phyloP scores from a whole-genome alignment of 2,329 filamentous ascomycete species.

The Neoscytalidium dimidiatum region DNA sequence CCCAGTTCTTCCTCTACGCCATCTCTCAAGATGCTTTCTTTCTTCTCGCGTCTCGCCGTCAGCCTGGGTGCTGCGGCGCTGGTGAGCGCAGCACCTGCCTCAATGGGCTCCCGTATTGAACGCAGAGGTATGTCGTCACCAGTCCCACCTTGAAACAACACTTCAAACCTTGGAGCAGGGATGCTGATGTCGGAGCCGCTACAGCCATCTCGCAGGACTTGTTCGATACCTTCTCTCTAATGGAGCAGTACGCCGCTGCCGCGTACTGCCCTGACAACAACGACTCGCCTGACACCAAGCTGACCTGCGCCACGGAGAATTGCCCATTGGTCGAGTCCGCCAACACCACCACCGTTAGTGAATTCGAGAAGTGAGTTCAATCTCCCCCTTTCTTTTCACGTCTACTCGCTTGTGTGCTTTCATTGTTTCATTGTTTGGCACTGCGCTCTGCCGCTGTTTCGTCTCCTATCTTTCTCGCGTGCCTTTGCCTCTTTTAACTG shows the following conservation, averaged over 20 bases:
- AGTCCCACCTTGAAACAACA: not conserved
- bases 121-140: conserved; percentile 7
- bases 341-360: conserved; percentile 46
- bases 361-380: conserved; percentile 52
- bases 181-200: not conserved
- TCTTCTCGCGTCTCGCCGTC: conserved; percentile 3
- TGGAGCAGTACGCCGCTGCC: conserved; percentile 55
- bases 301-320: conserved; percentile 49
- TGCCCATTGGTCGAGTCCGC: conserved; percentile 52
- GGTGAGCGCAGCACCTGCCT: not conserved
- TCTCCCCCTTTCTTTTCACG: conserved; percentile 16
- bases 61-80: not conserved
- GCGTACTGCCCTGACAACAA: conserved; percentile 55
- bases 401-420: not conserved
- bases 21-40: not conserved
- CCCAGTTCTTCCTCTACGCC: not conserved
- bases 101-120: not conserved
- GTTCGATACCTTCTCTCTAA: conserved; percentile 47
- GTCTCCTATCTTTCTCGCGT: not conserved
- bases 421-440: not conserved
- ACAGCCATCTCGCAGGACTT: conserved; percentile 42
- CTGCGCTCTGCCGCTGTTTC: not conserved
- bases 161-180: not conserved
- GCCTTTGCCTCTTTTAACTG: not conserved
- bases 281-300: conserved; percentile 43